Base-by-base conservation (phyloP, 2,329 filamentous ascomycete genomes). In the Pochonia chlamydosporia region DNA sequence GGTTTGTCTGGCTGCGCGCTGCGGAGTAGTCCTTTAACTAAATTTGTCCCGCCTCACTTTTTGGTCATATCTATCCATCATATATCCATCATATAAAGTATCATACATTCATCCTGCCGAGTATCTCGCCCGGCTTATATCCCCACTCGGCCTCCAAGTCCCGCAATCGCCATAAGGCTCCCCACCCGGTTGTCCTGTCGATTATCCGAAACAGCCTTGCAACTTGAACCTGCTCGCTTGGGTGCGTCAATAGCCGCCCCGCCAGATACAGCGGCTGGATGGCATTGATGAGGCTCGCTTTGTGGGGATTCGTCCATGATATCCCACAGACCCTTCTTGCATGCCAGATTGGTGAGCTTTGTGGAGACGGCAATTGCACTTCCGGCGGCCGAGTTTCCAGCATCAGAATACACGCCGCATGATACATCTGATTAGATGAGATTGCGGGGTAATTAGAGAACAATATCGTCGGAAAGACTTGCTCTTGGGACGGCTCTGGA, bases 251-350 rank as follows among this genome's bases (percentile, higher is more conserved):
- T 0, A 76, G 52, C 14, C 66, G 67, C 0, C 74, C 75, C 0
- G 75, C 75, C 16, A 78, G 62, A 59, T 70, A 77, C 1, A 78
- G 62, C 0, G 74, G 74, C 46, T 77, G 74, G 5, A 77, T 74
- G 9, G 74, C 71, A 48, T 78, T 77, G 28, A 74, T 76, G 40
- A 76, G 53, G 43, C 70, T 75, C 2, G 44, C 44, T 28, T 41
- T 46, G 37, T 42, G 44, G 20, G 37, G 37, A 30, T 78, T 79
- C 3, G 73, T 67, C 30, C 70, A 56, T 2, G 75, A 76, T 14
- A 78, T 78, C 1, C 74, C 75, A 30, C 72, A 74, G 20, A 78
- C 70, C 13, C 71, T 28, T 18, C 36, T 35, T n/a, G 44, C 44
- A 21, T 41, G 37, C 44, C 44, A 46, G 28, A 46, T 46, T 28